Evolutionary conservation across 2,329 filamentous ascomycete genomes (phyloP).

Genomic region (Reticulascus tulasneorum): DNA sequence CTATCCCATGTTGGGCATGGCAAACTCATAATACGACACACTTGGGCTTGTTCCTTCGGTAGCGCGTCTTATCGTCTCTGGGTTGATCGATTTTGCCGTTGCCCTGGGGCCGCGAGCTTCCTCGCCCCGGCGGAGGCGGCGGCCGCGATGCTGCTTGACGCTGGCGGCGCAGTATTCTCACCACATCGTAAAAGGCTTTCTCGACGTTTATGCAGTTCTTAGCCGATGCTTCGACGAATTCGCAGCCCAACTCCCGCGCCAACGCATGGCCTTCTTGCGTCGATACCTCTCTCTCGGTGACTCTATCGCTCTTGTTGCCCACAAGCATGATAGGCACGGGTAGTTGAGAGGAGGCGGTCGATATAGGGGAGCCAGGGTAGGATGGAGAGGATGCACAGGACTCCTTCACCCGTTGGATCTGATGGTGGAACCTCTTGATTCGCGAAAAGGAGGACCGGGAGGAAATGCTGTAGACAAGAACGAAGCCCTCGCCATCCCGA

Average conservation of each 20-base stretch:
- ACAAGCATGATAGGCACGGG: slow-evolving; percentile 88
- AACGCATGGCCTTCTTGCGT: slow-evolving; percentile 93
- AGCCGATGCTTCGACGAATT: slow-evolving; percentile 94
- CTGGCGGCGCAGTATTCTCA: slow-evolving; percentile 82
- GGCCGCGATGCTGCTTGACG: slow-evolving; percentile 54
- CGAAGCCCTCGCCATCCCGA: slow-evolving; percentile 93
- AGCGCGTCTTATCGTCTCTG: slow-evolving; percentile 13
- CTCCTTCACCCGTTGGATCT: slow-evolving; percentile 96
- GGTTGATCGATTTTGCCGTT: slow-evolving; percentile 11
- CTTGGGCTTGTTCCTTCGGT: slow-evolving; percentile 14
- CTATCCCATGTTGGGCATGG: neutral
- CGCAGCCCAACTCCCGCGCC: slow-evolving; percentile 87
- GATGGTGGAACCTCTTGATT: slow-evolving; percentile 93
- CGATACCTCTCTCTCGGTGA: slow-evolving; percentile 92
- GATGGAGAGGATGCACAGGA: slow-evolving; percentile 73
- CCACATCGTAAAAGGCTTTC: slow-evolving; percentile 97
- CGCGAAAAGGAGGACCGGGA: slow-evolving; percentile 91
- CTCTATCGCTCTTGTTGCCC: slow-evolving; percentile 83
- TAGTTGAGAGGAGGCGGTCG: slow-evolving; percentile 54
- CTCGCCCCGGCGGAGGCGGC: slow-evolving; percentile 15
- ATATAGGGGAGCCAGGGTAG: slow-evolving; percentile 70
- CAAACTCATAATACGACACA: slow-evolving; percentile 14
- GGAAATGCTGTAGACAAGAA: slow-evolving; percentile 97
- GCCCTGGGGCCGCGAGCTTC: slow-evolving; percentile 9
- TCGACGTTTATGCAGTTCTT: slow-evolving; percentile 99